Percentiles rank a stretch among this genome's conserved stretches.
Evolutionary conservation across 768 basidiomycete species (phyloP).

Genomic region (Chalciporus sphaerocephalus): DNA sequence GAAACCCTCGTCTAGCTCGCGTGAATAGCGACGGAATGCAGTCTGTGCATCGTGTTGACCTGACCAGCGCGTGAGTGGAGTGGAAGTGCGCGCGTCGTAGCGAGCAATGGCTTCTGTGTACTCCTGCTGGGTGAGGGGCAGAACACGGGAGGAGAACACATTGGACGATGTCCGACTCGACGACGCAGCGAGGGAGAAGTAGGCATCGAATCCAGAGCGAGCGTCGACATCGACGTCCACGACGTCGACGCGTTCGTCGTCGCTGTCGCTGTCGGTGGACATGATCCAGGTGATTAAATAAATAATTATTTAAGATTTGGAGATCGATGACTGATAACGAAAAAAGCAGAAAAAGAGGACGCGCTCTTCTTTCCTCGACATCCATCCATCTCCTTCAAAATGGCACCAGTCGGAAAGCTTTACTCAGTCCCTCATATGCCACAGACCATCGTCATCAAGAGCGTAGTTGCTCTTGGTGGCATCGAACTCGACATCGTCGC

Average conservation of each 20-base stretch:
- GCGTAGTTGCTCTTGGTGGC: conserved; percentile 57
- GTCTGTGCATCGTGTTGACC: conserved; percentile 13
- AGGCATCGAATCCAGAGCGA: conserved; percentile 77
- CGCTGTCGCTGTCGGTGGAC: conserved; percentile 28
- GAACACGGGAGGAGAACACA: conserved; percentile 71
- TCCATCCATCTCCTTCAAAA: conserved; percentile 33
- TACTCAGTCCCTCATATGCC: conserved; percentile 45
- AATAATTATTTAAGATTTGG: conserved; percentile 13
- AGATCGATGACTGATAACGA: conserved; percentile 32
- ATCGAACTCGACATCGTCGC: conserved; percentile 52
- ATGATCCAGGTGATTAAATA: conserved; percentile 18
- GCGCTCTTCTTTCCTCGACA: conserved; percentile 12
- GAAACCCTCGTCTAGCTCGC: conserved; percentile 79
- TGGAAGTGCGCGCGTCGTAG: conserved; percentile 17
- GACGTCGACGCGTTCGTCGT: conserved; percentile 21
- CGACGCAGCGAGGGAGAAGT: conserved; percentile 63
- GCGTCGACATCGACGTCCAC: conserved; percentile 11
- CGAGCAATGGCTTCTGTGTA: conserved; percentile 37
- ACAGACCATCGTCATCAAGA: conserved; percentile 45
- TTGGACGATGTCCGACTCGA: conserved; percentile 72
- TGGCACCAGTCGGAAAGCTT: conserved; percentile 61
- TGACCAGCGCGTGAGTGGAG: conserved; percentile 19
- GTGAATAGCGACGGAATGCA: conserved; percentile 56
- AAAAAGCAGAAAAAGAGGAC: conserved; percentile 14
- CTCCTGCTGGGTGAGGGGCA: conserved; percentile 66